Percentiles rank a stretch among this genome's conserved stretches.
These are phyloP conservation scores for Triticum urartu DNA, from an alignment of 176 grass and related monocot species.

Conservation along the genomic window DNA sequence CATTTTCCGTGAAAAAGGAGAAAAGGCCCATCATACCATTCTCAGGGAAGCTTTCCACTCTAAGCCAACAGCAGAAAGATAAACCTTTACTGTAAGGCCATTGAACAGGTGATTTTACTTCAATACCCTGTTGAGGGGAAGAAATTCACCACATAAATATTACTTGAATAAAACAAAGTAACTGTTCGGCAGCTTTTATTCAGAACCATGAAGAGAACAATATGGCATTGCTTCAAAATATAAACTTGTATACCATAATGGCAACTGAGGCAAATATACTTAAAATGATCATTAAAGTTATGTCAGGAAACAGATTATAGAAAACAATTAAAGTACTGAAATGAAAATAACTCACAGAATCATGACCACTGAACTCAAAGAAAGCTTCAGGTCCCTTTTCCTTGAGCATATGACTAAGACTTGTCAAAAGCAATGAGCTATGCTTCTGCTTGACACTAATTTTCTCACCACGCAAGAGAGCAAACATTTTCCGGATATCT, in stretches of 20 bases:
- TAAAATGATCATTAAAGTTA: not conserved
- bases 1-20: constrained; percentile 91
- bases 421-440: constrained; percentile 80
- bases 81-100: constrained; percentile 94
- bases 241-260: not conserved
- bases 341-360: constrained; percentile 71
- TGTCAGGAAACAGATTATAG: not conserved
- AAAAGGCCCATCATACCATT: constrained; percentile 92
- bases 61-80: constrained; percentile 93
- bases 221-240: not conserved
- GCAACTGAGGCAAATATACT: not conserved
- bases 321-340: not conserved
- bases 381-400: constrained; percentile 98
- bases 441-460: constrained; percentile 62
- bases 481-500: constrained; percentile 95
- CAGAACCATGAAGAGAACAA: not conserved
- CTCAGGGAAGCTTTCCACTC: constrained; percentile 82
- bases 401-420: constrained; percentile 92
- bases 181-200: not conserved
- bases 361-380: constrained; percentile 81
- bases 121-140: constrained; percentile 65
- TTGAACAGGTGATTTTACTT: constrained; percentile 83
- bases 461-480: constrained; percentile 77
- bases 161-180: not conserved
- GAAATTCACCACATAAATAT: constrained; percentile 31